Base-by-base conservation (phyloP, 1,139 yeast genomes). In the Geotrichum cucujoidarum region DNA sequence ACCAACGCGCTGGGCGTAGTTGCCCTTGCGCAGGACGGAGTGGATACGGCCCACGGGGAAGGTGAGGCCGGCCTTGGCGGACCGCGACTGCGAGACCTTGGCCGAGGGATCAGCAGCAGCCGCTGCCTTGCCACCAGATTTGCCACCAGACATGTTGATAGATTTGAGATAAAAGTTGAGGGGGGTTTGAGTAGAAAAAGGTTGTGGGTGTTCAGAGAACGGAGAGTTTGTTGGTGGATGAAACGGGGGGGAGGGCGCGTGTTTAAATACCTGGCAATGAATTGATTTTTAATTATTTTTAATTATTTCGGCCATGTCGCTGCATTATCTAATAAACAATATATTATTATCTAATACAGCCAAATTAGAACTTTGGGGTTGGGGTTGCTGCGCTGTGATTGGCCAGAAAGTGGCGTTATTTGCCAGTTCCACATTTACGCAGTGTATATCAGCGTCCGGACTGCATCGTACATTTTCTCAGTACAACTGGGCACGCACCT, bases 11-110 rank as follows among this genome's bases (percentile, higher is more conserved):
- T 90, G 97, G 64, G 97, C 97, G 77, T 90, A 90, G 83, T 90
- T 90, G 68, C 97, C 97, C 76, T 86, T 89, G 81, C 95, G 87
- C 67, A 90, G 77, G 66, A 89, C 80, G 78, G 97, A 83, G 80
- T 90, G 97, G 61, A 90, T 94, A 83, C 97, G 92, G 74, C 97
- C 97, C 63, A 92, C 97, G 75, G 97, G 97, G 95, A 92, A 90
- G 64, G 95, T 87, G 71, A 90, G 82, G 72, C 97, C 97, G 69
- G 97, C 97, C 78, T 88, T 90, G 57, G 96, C 83, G 62, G 97
- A 90, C 81, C 97, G 89, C 51, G 97, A 85, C 74, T 94, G 92
- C 66, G 97, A 84, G 64, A 94, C 89, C 76, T 90, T 90, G 70
- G 89, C 90, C 61, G 95, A 76, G 53, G 74, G 67, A 66, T 95